Evolutionary conservation across 768 basidiomycete species (phyloP).

Genomic region (Amanita jacksonii): DNA sequence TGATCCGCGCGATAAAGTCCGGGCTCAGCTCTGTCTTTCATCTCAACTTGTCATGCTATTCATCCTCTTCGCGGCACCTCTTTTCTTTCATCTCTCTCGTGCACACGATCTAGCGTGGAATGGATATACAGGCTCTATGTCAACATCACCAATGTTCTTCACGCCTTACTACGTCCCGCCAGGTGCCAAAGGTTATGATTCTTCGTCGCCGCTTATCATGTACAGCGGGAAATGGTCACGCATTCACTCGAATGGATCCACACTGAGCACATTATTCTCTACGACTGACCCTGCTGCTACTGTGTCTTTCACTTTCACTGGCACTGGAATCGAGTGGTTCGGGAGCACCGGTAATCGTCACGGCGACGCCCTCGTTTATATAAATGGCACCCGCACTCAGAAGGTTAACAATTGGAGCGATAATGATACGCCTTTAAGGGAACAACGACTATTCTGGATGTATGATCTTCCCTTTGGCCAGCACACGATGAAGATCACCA

Average conservation of each 20-base stretch:
- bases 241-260: conserved; percentile 39
- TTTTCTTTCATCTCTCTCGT: conserved; percentile 12
- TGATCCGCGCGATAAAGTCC: too few relatives aligned
- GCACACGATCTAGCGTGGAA: conserved; percentile 59
- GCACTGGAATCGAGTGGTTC: conserved; percentile 74
- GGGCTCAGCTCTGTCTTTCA: too few relatives aligned
- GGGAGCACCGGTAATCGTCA: conserved; percentile 47
- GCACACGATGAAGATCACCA: conserved; percentile 58
- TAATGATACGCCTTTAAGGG: conserved; percentile 23
- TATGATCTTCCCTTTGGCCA: conserved; percentile 39
- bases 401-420: conserved; percentile 38
- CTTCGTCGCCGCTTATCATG: conserved; percentile 54
- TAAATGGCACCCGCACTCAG: conserved; percentile 42
- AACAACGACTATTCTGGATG: conserved; percentile 59
- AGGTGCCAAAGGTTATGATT: conserved; percentile 63
- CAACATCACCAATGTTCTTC: conserved; percentile 37
- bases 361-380: conserved; percentile 44
- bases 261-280: conserved; percentile 39
- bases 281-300: conserved; percentile 41
- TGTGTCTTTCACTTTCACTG: conserved; percentile 52
- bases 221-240: conserved; percentile 55
- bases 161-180: conserved; percentile 67
- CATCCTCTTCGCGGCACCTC: too few relatives aligned
- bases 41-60: too few relatives aligned
- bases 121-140: conserved; percentile 44